These are phyloP conservation scores for Ogataea paradorogensis DNA, from an alignment of 805 yeast genomes.

Conservation along the genomic window DNA sequence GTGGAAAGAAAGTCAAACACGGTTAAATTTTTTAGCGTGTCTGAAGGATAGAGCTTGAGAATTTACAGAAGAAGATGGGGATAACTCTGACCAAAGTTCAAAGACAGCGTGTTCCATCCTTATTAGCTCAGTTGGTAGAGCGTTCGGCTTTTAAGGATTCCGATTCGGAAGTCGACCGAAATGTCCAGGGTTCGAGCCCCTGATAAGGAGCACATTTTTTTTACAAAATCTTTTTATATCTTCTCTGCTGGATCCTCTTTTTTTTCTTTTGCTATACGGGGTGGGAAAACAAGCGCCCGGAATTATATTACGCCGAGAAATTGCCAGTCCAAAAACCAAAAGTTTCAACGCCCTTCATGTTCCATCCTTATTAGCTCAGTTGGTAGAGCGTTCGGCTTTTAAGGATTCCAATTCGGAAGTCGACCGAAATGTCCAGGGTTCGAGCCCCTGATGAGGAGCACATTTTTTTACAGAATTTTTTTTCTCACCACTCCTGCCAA, in stretches of 20 bases:
- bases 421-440: constrained; percentile 61
- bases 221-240: constrained; percentile 2
- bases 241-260: neutral
- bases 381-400: constrained; percentile 71
- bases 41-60: constrained; percentile 1
- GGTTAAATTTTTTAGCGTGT: constrained; percentile 3
- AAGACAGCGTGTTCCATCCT: constrained; percentile 30
- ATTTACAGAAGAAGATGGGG: neutral
- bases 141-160: constrained; percentile 58
- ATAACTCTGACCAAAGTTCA: neutral
- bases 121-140: constrained; percentile 68
- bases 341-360: constrained; percentile 1
- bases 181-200: constrained; percentile 65
- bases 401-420: constrained; percentile 34
- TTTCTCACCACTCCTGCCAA: too few species aligned
- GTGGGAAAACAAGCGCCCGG: too few species aligned
- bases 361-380: constrained; percentile 56
- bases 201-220: constrained; percentile 43
- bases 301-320: too few species aligned
- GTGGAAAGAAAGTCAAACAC: neutral
- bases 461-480: constrained; percentile 19
- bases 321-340: too few species aligned
- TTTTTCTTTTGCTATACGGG: too few species aligned
- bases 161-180: constrained; percentile 42
- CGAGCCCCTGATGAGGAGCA: constrained; percentile 59